Base-by-base conservation (phyloP, 805 yeast genomes). In the Cyberlindnera xylosilytica region DNA sequence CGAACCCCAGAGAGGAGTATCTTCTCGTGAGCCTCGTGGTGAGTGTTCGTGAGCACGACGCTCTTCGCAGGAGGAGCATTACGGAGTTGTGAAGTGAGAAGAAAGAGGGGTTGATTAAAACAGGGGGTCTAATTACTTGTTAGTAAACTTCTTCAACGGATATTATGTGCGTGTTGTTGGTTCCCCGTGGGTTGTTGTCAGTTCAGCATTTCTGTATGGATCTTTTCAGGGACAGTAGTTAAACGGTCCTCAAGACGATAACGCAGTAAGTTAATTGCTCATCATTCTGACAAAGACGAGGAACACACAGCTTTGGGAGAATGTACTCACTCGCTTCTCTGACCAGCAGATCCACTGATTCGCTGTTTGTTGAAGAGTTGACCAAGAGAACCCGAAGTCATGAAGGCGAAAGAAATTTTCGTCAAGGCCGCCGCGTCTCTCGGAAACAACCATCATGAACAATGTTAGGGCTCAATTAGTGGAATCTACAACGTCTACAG, bases 191-290 rank as follows among this genome's bases (percentile, higher is more conserved):
- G n/a, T n/a, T n/a, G n/a, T n/a, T n/a, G n/a, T n/a, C n/a, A 22
- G 31, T 17, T 37, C 44, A 49, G 47, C 42, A 39, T 20, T 24
- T 15, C 39, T 37, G 36, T 41, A 23, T 19, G 42, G 17, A 31
- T 57, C 52, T 55, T 58, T 58, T 58, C 61, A 55, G 38, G 52
- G 61, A 58, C 53, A 51, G 62, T 58, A 58, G 20, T 53, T 29
- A 58, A 58, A 58, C 62, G 45, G 53, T 53, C 61, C 58, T 58
- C 62, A 58, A 58, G 61, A 57, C 62, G 62, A 58, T 58, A 58
- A 58, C 62, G 62, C 62, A 58, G 62, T 58, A 52, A 37, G 46
- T 23, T 41, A 47, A 48, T 26, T 46, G 47, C 50, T 55, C 62
- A 56, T 56, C 55, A 49, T 40, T 29, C 38, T 10, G 24, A 34